Percentiles rank a stretch among this genome's conserved stretches.
Conservation (phyloP, 1,284 basidiomycete genomes). For the Entoloma clypeatum region DNA sequence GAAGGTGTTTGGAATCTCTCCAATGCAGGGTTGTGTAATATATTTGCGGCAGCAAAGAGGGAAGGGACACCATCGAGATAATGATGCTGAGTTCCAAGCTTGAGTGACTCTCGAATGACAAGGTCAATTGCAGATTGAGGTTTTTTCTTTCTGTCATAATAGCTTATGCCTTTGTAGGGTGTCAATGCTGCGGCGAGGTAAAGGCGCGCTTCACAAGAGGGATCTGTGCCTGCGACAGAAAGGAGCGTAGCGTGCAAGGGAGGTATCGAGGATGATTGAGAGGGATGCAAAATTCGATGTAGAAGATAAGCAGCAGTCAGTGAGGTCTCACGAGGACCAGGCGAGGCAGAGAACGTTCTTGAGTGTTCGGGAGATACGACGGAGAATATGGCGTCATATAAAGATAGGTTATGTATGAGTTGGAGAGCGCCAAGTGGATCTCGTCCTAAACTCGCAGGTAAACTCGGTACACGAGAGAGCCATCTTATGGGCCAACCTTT, state of each 20-base stretch:
- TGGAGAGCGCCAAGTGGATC: constrained; percentile 74
- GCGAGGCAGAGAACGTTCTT: constrained; percentile 41
- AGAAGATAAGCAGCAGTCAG: constrained; percentile 62
- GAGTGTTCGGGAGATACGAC: constrained; percentile 45
- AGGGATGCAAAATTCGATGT: constrained; percentile 40
- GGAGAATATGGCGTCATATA: constrained; percentile 73
- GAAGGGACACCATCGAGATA: constrained; percentile 71
- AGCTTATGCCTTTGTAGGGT: constrained; percentile 59
- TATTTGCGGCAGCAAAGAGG: constrained; percentile 57
- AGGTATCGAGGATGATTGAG: constrained; percentile 29
- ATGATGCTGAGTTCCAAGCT: constrained; percentile 78
- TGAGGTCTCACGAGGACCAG: constrained; percentile 36
- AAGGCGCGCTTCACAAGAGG: constrained; percentile 53
- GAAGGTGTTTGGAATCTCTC: constrained; percentile 36
- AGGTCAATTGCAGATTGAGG: constrained; percentile 55
- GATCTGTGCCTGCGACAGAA: constrained; percentile 34
- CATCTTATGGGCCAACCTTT: constrained; percentile 46
- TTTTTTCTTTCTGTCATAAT: constrained; percentile 64
- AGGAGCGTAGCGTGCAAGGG: constrained; percentile 47
- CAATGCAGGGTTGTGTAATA: constrained; percentile 43
- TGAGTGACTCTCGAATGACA: constrained; percentile 80
- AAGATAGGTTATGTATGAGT: constrained; percentile 64
- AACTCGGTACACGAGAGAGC: constrained; percentile 1
- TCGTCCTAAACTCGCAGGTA: constrained; percentile 42
- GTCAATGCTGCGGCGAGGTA: constrained; percentile 71